A percentile compares a stretch with the other conserved stretches of the same genome.
Evolutionary conservation across 352 stramenopile genomes (phyloP).

Genomic region (Phytophthora ramorum): DNA sequence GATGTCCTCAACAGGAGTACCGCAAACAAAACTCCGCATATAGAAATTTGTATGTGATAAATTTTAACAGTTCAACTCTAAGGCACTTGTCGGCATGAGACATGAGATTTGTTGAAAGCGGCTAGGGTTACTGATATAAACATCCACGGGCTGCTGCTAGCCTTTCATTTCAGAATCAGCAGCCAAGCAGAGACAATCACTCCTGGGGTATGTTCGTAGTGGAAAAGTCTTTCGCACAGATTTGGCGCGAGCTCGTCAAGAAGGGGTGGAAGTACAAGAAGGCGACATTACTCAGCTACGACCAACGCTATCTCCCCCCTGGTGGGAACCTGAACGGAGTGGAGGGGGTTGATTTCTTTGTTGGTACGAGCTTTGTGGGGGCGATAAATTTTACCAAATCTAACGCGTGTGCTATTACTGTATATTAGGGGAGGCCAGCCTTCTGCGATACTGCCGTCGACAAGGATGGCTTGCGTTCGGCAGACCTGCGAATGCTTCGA

Average conservation of each 20-base stretch:
- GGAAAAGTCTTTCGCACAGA: conserved; percentile 2
- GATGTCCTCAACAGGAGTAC: conserved; percentile 2
- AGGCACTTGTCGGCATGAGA: conserved; percentile 1
- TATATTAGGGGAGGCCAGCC: background rate
- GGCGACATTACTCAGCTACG: background rate
- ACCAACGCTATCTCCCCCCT: background rate
- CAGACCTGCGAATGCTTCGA: background rate
- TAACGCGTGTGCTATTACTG: background rate
- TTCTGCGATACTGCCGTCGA: background rate
- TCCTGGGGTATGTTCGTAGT: background rate
- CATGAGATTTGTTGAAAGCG: conserved; percentile 5
- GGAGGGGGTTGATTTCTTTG: conserved; percentile 8
- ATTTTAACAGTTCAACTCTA: conserved; percentile 9
- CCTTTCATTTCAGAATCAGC: conserved; percentile 8
- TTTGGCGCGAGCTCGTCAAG: conserved; percentile 5
- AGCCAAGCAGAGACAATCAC: background rate
- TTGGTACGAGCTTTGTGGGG: background rate
- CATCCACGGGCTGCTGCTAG: background rate
- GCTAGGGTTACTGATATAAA: conserved; percentile 12
- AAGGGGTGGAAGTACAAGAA: conserved; percentile 3
- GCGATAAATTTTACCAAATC: background rate
- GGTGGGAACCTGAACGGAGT: background rate
- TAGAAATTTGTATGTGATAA: conserved; percentile 16
- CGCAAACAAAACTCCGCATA: conserved; percentile 5
- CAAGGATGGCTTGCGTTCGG: background rate